Base-by-base conservation (phyloP, 1,284 basidiomycete species). In the Puccinia novopanici region DNA sequence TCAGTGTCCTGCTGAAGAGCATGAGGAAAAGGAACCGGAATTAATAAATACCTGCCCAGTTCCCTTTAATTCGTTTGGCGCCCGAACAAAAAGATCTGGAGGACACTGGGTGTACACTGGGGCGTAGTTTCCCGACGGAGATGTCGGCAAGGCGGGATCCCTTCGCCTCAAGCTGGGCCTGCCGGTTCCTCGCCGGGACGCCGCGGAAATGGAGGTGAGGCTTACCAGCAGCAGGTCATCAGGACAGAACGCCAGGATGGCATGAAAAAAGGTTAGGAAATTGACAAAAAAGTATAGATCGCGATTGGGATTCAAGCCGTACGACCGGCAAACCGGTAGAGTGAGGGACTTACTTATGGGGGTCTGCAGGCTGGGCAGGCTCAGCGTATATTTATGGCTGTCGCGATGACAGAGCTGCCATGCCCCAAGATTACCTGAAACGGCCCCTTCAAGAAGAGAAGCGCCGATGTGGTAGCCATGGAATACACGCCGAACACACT, bases 51-150 rank as follows among this genome's bases (percentile, higher is more conserved):
- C 52, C 24, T 59, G 34, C 17, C 24, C 54, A n/a, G 57, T 30
- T n/a, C 22, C 6, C 22, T 74, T n/a, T n/a, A n/a, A 17, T 3
- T 59, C 34, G 48, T 71, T 71, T 9, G 71, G 52, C 42, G 52
- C 54, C 37, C 71, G 54, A 17, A 74, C 37, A 48, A 71, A 74
- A 15, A 30, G 71, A 40, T 74, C 8, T 57, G 37, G 71, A 45
- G 77, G 77, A 37, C 77, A 80, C 22, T 48, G 17, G 27, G 45
- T 52, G 27, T 71, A 59, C 27, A 63, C 45, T 12, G 77, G 77
- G 30, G 77, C 68, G 42, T 80, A 80, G 50, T 73, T 80, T 24
- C 50, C 55, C 13, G 77, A 80, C 5, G 77, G 77, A 37, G 77
- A 72, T 27, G 19, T 34, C 3, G 37, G 0, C n/a, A 80, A 24